phyloP scores from a whole-genome alignment of 2,329 filamentous ascomycete genomes.

The Colletotrichum chlorophyti region DNA sequence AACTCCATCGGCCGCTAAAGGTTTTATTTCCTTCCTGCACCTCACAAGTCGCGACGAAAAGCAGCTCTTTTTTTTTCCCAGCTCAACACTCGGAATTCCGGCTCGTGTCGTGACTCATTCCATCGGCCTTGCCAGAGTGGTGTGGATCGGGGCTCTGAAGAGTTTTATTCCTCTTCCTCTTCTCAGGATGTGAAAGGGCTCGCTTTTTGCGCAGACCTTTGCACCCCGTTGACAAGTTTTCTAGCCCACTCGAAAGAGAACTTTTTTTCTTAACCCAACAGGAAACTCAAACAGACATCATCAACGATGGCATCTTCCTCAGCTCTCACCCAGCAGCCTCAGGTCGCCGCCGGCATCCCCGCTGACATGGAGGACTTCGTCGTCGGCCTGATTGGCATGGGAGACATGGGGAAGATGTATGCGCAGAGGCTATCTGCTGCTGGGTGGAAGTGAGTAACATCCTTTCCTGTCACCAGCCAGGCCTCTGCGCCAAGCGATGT shows the following conservation, averaged over 20 bases:
- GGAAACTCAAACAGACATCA: not conserved
- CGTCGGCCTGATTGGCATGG: constrained; percentile 97
- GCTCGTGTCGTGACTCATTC: constrained; percentile 1
- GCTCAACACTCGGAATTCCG: not conserved
- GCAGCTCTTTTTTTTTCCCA: too few relatives aligned
- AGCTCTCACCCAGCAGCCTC: constrained; percentile 1
- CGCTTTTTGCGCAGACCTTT: constrained; percentile 22
- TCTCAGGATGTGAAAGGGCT: constrained; percentile 30
- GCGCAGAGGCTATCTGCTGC: constrained; percentile 85
- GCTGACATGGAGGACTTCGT: constrained; percentile 71
- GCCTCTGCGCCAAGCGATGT: constrained; percentile 17
- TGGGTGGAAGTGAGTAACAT: constrained; percentile 86
- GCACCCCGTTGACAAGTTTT: not conserved
- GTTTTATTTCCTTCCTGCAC: not conserved
- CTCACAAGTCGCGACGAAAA: too few relatives aligned
- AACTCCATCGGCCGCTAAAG: not conserved
- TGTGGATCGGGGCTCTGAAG: not conserved
- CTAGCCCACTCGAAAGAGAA: not conserved
- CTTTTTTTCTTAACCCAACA: not conserved
- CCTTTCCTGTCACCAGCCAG: constrained; percentile 14
- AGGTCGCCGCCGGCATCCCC: constrained; percentile 37
- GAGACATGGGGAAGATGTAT: constrained; percentile 99
- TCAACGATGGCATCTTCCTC: constrained; percentile 27
- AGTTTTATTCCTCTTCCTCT: constrained; percentile 3
- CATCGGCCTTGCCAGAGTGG: not conserved